Evolutionary conservation across 2,329 filamentous ascomycete species (phyloP).

Genomic region (Exophiala calicioides): DNA sequence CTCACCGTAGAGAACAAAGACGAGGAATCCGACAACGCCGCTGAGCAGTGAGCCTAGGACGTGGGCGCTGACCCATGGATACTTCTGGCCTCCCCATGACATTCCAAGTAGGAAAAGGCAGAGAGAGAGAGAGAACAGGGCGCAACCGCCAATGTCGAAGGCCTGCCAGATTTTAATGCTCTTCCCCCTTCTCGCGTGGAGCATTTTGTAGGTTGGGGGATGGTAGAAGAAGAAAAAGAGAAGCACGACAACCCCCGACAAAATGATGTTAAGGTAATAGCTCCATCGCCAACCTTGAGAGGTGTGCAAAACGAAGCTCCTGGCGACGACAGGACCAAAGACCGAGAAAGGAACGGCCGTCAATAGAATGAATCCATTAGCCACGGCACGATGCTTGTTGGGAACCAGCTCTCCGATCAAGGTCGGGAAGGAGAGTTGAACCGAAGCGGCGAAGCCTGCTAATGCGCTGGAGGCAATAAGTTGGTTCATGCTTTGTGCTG

Average conservation of each 20-base stretch:
- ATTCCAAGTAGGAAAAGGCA: constrained; percentile 48
- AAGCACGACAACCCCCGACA: constrained; percentile 42
- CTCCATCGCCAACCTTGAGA: constrained; percentile 53
- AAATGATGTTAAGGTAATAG: constrained; percentile 53
- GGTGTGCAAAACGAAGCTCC: constrained; percentile 41
- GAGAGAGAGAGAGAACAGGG: constrained; percentile 44
- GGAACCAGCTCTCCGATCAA: constrained; percentile 43
- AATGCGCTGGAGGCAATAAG: constrained; percentile 43
- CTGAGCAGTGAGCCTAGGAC: constrained; percentile 40
- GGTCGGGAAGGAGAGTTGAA: constrained; percentile 42
- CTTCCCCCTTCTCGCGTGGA: constrained; percentile 38
- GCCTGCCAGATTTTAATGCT: constrained; percentile 43
- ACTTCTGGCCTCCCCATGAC: constrained; percentile 42
- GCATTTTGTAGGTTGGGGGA: constrained; percentile 49
- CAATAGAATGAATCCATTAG: constrained; percentile 36
- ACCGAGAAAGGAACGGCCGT: constrained; percentile 34
- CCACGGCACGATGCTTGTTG: constrained; percentile 41
- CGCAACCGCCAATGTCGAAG: constrained; percentile 50
- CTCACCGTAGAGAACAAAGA: constrained; percentile 42
- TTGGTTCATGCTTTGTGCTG: constrained; percentile 38
- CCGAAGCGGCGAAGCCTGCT: constrained; percentile 40
- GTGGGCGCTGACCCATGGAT: constrained; percentile 45
- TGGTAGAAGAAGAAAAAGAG: constrained; percentile 51
- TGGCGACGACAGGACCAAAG: constrained; percentile 50
- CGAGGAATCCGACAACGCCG: constrained; percentile 38